Conservation (phyloP, 108 stramenopile species). For the Pseudonitzschia pungens region DNA sequence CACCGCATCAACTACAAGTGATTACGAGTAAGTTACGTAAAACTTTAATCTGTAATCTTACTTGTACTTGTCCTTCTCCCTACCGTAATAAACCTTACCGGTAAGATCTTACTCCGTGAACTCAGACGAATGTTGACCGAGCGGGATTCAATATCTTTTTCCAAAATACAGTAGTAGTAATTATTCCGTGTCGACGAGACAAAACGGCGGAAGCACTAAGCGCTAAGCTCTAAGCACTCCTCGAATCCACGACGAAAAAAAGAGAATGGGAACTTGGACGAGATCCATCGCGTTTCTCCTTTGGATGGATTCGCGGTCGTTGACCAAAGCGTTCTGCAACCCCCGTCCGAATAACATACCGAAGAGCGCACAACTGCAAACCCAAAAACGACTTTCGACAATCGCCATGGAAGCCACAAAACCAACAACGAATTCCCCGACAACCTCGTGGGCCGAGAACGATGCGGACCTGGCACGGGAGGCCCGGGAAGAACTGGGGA, state of each 20-base stretch:
- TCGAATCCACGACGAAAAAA: no score
- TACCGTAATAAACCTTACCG: no score
- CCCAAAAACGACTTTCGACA: not conserved
- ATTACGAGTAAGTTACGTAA: no score
- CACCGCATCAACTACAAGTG: no score
- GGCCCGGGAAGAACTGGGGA: conserved; percentile 46
- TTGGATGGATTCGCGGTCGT: not conserved
- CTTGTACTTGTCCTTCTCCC: no score
- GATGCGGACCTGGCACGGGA: conserved; percentile 35
- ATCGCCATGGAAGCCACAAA: not conserved
- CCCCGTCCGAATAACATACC: not conserved
- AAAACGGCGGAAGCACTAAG: no score
- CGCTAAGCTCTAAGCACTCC: not conserved
- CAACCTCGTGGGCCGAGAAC: conserved; percentile 25
- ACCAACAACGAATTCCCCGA: not conserved
- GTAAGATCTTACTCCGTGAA: no score
- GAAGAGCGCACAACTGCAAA: not conserved
- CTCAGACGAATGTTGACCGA: no score
- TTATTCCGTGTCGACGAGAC: no score
- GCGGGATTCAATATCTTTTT: no score
- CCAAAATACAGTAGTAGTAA: no score
- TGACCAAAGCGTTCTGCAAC: not conserved
- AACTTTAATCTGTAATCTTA: no score
- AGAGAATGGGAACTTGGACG: not conserved
- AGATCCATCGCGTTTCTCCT: not conserved